A percentile compares a stretch with the other conserved stretches of the same genome.
phyloP scores from a whole-genome alignment of 345 rosid genomes.

The Citrus mangshanensis region DNA sequence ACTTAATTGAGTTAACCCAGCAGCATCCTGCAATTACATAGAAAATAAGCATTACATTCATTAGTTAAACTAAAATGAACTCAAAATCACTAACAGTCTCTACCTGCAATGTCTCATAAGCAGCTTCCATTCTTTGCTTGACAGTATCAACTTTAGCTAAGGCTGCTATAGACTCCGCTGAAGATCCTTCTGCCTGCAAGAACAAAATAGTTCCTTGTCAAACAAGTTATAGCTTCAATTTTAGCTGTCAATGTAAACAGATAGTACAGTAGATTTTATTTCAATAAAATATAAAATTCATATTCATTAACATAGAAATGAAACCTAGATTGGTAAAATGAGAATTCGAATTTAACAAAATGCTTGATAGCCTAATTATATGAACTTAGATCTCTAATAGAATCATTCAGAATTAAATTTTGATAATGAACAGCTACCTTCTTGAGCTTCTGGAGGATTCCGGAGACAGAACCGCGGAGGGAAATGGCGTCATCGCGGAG shows the following conservation, averaged over 20 bases:
- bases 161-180: constrained; percentile 87
- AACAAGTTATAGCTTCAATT: background rate
- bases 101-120: constrained; percentile 90
- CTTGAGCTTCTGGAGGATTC: constrained; percentile 87
- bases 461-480: constrained; percentile 72
- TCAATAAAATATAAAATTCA: background rate
- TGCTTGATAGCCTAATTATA: background rate
- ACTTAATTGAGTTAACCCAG: constrained; percentile 92
- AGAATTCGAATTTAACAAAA: background rate
- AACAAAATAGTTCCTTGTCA: background rate
- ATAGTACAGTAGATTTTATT: background rate
- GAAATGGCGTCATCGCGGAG: constrained; percentile 91
- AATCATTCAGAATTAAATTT: background rate
- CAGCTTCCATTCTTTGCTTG: constrained; percentile 98
- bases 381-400: background rate
- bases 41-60: background rate
- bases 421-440: constrained; percentile 37
- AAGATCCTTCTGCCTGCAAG: constrained; percentile 87
- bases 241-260: background rate
- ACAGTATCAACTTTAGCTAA: constrained; percentile 94
- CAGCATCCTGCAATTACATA: constrained; percentile 67
- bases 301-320: background rate
- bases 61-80: constrained; percentile 1
- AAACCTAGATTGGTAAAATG: background rate
- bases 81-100: constrained; percentile 2